Conservation (phyloP, 2,329 filamentous ascomycete genomes). For the Colletotrichum sp. region DNA sequence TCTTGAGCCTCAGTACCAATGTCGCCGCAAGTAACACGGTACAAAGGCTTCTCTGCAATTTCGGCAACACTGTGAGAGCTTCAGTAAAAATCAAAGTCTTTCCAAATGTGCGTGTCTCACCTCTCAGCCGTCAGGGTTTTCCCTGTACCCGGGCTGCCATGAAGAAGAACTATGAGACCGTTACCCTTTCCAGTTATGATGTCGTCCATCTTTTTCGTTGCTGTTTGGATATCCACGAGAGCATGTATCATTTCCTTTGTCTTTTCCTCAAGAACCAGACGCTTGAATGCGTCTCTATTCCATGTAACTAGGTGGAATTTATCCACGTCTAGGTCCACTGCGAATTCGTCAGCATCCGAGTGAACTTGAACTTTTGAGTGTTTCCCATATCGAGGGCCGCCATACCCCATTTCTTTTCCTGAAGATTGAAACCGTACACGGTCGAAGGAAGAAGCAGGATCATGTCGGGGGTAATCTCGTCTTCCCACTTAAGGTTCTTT, state of each 20-base stretch:
- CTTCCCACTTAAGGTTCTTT: fast-evolving
- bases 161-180: background rate
- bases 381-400: too few relatives aligned
- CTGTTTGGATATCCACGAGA: background rate
- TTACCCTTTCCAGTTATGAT: background rate
- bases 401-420: background rate
- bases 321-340: background rate
- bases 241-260: background rate
- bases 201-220: background rate
- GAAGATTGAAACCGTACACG: background rate
- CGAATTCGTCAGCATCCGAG: fast-evolving
- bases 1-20: background rate
- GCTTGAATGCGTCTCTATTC: background rate
- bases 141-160: background rate
- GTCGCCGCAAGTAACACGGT: background rate
- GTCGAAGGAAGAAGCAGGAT: fast-evolving
- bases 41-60: background rate
- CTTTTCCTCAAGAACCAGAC: background rate
- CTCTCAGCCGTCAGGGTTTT: fast-evolving
- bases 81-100: fast-evolving
- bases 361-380: too few relatives aligned
- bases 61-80: fast-evolving
- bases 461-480: fast-evolving
- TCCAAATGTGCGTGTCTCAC: fast-evolving
- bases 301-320: fast-evolving